Conservation (phyloP, 768 basidiomycete genomes). For the Rhodosporidiobolus sp. region DNA sequence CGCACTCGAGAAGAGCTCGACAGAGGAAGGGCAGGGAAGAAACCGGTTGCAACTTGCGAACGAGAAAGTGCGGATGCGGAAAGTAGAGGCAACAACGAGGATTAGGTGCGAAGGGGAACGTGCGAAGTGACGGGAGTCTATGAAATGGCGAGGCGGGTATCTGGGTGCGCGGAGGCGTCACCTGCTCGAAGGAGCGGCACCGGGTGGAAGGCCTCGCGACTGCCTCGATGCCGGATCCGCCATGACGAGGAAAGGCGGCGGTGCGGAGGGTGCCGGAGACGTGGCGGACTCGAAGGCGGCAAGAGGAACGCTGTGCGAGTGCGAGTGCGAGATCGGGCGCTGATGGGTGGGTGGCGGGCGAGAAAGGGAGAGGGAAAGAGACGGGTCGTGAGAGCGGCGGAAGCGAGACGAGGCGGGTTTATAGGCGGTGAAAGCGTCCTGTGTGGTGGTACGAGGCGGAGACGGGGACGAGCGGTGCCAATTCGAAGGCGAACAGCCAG, state of each 20-base stretch:
- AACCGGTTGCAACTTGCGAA: too few relatives aligned
- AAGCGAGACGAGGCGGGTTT: background rate
- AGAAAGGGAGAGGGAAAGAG: background rate
- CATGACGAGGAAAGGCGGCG: conserved; percentile 1
- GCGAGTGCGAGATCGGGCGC: background rate
- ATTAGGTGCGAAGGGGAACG: too few relatives aligned
- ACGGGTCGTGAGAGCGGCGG: background rate
- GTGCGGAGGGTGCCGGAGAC: background rate
- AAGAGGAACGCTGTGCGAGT: background rate
- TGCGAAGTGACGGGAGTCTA: too few relatives aligned
- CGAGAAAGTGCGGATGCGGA: too few relatives aligned
- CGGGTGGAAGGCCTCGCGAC: conserved; percentile 12
- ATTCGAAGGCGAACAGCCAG: too few relatives aligned
- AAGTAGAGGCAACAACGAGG: too few relatives aligned
- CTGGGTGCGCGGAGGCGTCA: background rate
- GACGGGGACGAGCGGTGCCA: background rate
- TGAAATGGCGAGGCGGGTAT: background rate
- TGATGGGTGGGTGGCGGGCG: background rate
- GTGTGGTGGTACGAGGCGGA: background rate
- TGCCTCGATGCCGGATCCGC: background rate
- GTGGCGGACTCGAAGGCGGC: background rate
- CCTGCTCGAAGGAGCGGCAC: background rate
- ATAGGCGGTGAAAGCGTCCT: background rate
- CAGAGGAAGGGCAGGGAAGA: too few relatives aligned
- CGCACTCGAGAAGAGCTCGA: too few relatives aligned